Evolutionary conservation across 2,329 filamentous ascomycete species (phyloP).

Genomic region (Aspergillus texensis): DNA sequence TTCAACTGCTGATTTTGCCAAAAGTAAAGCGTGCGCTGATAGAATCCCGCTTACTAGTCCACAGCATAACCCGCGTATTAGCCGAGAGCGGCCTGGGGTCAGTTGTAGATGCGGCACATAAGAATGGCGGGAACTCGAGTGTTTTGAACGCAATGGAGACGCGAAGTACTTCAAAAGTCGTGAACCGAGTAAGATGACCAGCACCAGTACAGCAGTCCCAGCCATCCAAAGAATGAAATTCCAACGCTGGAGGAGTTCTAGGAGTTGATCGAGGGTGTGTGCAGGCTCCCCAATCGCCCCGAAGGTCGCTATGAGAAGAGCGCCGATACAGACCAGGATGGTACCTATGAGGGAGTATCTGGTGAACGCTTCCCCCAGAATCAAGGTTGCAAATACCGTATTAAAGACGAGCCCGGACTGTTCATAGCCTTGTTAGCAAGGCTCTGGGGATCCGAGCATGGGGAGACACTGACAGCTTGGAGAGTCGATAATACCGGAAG

Average conservation of each 20-base stretch:
- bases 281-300: conserved; percentile 92
- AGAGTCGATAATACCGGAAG: conserved; percentile 92
- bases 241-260: conserved; percentile 71
- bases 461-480: conserved; percentile 65
- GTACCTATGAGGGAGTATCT: conserved; percentile 91
- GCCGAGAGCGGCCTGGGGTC: conserved; percentile 66
- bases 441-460: conserved; percentile 2
- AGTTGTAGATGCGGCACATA: conserved; percentile 39
- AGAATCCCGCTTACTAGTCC: conserved; percentile 89
- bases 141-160: conserved; percentile 36
- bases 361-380: conserved; percentile 92
- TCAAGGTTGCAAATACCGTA: conserved; percentile 91
- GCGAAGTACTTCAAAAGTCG: conserved; percentile 44
- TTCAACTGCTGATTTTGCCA: conserved; percentile 96
- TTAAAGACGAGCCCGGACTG: conserved; percentile 94
- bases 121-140: conserved; percentile 48
- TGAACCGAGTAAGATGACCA: conserved; percentile 66
- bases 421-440: conserved; percentile 15
- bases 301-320: conserved; percentile 90
- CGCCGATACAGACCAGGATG: conserved; percentile 80
- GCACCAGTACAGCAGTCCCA: conserved; percentile 72
- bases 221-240: conserved; percentile 90
- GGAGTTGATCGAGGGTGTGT: conserved; percentile 80
- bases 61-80: conserved; percentile 82
- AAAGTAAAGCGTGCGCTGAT: conserved; percentile 87